Percentiles rank a stretch among this genome's conserved stretches.
Evolutionary conservation across 768 basidiomycete genomes (phyloP).

Genomic region (Clavaria fumosa): DNA sequence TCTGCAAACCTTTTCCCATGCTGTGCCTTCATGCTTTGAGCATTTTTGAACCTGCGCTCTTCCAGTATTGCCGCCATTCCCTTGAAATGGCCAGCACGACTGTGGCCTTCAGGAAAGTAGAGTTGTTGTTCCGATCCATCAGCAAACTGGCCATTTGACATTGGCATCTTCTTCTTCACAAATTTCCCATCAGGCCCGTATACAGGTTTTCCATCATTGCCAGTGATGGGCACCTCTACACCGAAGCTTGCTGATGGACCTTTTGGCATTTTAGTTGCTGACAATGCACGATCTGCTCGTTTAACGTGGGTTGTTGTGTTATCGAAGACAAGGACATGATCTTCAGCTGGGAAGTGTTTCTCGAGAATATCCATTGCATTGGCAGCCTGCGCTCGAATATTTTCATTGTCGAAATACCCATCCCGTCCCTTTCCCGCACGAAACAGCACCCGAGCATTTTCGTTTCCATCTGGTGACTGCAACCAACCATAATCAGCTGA

Average conservation of each 20-base stretch:
- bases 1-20: slow-evolving; percentile 8
- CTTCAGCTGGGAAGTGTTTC: slow-evolving; percentile 11
- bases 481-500: slow-evolving; percentile 13
- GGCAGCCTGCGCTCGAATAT: slow-evolving; percentile 14
- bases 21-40: slow-evolving; percentile 3
- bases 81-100: slow-evolving; percentile 20
- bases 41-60: slow-evolving; percentile 10
- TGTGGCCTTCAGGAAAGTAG: slow-evolving; percentile 18
- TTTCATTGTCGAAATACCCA: slow-evolving; percentile 15
- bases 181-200: slow-evolving; percentile 14
- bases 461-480: slow-evolving; percentile 6
- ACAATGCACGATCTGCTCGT: slow-evolving; percentile 13
- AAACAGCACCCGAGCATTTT: slow-evolving; percentile 12
- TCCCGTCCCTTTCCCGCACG: slow-evolving; percentile 14
- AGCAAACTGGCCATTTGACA: slow-evolving; percentile 16
- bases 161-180: slow-evolving; percentile 16
- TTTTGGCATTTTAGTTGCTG: slow-evolving; percentile 18
- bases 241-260: slow-evolving; percentile 7
- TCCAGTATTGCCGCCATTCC: slow-evolving; percentile 24
- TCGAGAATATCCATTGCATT: slow-evolving; percentile 15
- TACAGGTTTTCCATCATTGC: slow-evolving; percentile 13
- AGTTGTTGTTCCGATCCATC: slow-evolving; percentile 17
- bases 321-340: slow-evolving; percentile 17
- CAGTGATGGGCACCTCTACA: not conserved
- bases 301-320: slow-evolving; percentile 19